Evolutionary conservation across 805 yeast species (phyloP).

Genomic region (Pichia gijzeniarum): DNA sequence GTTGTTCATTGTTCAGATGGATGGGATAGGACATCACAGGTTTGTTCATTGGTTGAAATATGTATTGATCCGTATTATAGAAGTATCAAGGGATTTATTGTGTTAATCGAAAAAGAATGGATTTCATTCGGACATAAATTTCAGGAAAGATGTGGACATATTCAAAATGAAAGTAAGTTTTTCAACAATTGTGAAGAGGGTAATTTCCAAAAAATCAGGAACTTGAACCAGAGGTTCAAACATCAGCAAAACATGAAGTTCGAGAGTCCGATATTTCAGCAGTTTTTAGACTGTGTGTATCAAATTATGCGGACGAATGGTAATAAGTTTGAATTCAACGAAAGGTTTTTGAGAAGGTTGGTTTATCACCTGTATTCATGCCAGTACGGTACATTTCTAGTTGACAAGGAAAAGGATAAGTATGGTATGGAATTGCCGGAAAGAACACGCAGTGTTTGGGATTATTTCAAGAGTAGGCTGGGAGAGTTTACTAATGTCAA

Average conservation of each 20-base stretch:
- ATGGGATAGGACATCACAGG: constrained; percentile 95
- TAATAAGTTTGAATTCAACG: constrained; percentile 74
- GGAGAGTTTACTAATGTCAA: constrained; percentile 57
- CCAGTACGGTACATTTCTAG: constrained; percentile 88
- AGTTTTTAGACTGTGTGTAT: constrained; percentile 83
- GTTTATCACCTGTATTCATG: constrained; percentile 88
- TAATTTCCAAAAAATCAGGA: constrained; percentile 35
- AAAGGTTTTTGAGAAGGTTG: constrained; percentile 75
- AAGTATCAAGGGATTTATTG: constrained; percentile 81
- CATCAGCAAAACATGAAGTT: constrained; percentile 46
- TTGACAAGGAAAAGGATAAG: constrained; percentile 65
- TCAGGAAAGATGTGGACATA: constrained; percentile 74
- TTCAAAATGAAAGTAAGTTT: constrained; percentile 47
- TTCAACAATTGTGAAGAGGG: constrained; percentile 35
- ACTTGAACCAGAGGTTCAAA: constrained; percentile 45
- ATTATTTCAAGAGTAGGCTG: constrained; percentile 74
- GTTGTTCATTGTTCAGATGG: constrained; percentile 96
- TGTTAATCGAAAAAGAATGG: constrained; percentile 91
- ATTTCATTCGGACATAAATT: constrained; percentile 89
- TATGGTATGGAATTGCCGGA: constrained; percentile 34
- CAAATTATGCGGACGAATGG: constrained; percentile 74
- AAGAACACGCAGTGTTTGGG: constrained; percentile 82
- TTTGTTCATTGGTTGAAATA: constrained; percentile 74
- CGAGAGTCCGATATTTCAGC: constrained; percentile 91
- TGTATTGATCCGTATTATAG: constrained; percentile 88